Evolutionary conservation across 257 asterid species (phyloP), one percentile per base, ranked within the genome.

Genomic region (Petunia axillaris): DNA sequence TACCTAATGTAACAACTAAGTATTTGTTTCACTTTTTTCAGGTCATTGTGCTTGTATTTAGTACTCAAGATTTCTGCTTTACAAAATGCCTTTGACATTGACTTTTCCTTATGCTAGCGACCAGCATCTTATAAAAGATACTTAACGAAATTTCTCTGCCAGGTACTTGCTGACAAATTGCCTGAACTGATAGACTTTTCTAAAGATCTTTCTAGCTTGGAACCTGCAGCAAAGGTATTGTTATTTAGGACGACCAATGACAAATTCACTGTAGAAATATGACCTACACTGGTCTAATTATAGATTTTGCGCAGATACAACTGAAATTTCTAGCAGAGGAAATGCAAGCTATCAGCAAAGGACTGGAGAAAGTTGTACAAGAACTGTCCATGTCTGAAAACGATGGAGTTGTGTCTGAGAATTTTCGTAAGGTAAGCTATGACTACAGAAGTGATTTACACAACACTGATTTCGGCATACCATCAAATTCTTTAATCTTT

Each of bases 271-370:
- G 14, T 50, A 73, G 62, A 73, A 71, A 73, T 50, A 73, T 50
- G 44, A 50, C 36, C 6, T 44, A 36, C 36, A 73, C 10, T 6
- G 13, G 62, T 71, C 77, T 71, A 11, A 71, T 25, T 46, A 48
- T 46, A 50, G 36, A 2, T 50, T 60, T 70, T 77, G 40, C 79
- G 75, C 91, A 94, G 98, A 89, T 93, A 85, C 98, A 93, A 91
- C 83, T 93, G 84, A 93, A 91, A 84, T 89, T 79, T 81, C 87
- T 94, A 85, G 98, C 98, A 4, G 98, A 93, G 92, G 98, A 93
- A 86, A 94, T 94, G 98, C 98, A 94, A 89, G 93, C 97, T 68
- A 86, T 94, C 84, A 94, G 87, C 89, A 94, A 94, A 91, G 98
- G 98, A 39, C 93, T 94, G 38, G 98, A 94, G 85, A 94, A 91